These are phyloP conservation scores for Carex scoparia DNA, from an alignment of 176 grass and related monocot species.

Conservation along the genomic window DNA sequence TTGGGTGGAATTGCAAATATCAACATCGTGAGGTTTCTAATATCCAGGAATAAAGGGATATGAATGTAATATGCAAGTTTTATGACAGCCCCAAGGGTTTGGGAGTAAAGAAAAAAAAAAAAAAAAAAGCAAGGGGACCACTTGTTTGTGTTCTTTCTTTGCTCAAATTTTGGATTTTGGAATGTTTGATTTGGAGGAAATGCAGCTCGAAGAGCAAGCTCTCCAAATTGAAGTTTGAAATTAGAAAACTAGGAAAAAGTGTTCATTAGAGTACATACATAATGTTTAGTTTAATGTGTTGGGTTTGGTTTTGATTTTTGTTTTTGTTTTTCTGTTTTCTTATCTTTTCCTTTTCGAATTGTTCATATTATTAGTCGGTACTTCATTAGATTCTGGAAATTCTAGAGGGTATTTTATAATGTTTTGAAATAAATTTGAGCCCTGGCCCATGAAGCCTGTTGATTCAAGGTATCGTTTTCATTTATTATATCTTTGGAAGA, in stretches of 20 bases:
- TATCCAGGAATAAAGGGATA: neutral
- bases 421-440: neutral
- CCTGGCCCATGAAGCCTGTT: neutral
- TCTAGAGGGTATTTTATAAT: neutral
- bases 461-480: neutral
- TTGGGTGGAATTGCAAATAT: neutral
- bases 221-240: neutral
- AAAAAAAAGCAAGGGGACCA: neutral
- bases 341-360: neutral
- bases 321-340: neutral
- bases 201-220: constrained; percentile 17
- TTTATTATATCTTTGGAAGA: neutral
- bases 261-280: constrained; percentile 23
- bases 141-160: neutral
- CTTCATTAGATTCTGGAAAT: constrained; percentile 2
- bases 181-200: constrained; percentile 20
- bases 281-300: constrained; percentile 15
- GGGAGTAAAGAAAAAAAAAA: neutral
- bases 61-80: neutral
- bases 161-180: constrained; percentile 13
- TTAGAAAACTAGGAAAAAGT: constrained; percentile 9
- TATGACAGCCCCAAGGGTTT: constrained; percentile 4
- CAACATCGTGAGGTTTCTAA: neutral
- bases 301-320: neutral
- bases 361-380: constrained; percentile 9